phyloP scores from a whole-genome alignment of 2,329 filamentous ascomycete species.

The Ophiosphaerella herpotricha region DNA sequence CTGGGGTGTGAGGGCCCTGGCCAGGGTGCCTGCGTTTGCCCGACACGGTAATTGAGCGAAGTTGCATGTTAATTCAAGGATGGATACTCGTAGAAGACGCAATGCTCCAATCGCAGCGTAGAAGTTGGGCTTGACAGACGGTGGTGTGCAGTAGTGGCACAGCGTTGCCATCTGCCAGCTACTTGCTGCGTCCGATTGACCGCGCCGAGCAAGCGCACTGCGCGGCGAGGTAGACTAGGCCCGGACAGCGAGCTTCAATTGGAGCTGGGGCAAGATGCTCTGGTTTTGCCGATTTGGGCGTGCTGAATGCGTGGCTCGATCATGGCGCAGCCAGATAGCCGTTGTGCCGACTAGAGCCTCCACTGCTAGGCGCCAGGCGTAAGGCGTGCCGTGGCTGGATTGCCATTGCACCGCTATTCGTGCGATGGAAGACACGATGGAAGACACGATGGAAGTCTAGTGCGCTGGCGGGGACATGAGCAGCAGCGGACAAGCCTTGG shows the following conservation, averaged over 20 bases:
- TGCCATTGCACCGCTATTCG: slow-evolving; percentile 9
- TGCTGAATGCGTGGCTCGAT: slow-evolving; percentile 10
- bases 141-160: too few species aligned
- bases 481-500: slow-evolving; percentile 27
- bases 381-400: slow-evolving; percentile 17
- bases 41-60: slow-evolving; percentile 1
- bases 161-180: too few species aligned
- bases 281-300: not conserved
- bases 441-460: not conserved
- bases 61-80: not conserved
- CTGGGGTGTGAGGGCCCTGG: not conserved
- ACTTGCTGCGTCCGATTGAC: not conserved
- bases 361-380: slow-evolving; percentile 19
- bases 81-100: not conserved
- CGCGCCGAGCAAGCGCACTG: not conserved
- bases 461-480: slow-evolving; percentile 1
- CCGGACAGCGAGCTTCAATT: not conserved
- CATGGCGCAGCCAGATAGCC: slow-evolving; percentile 23
- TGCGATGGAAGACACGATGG: not conserved
- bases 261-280: too few species aligned
- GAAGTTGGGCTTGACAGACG: too few species aligned
- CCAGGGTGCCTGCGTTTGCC: slow-evolving; percentile 1
- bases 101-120: too few species aligned
- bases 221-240: too few species aligned
- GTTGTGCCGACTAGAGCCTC: slow-evolving; percentile 16